Base-by-base conservation (phyloP, 352 stramenopile genomes). In the Phytophthora pluvialis region DNA sequence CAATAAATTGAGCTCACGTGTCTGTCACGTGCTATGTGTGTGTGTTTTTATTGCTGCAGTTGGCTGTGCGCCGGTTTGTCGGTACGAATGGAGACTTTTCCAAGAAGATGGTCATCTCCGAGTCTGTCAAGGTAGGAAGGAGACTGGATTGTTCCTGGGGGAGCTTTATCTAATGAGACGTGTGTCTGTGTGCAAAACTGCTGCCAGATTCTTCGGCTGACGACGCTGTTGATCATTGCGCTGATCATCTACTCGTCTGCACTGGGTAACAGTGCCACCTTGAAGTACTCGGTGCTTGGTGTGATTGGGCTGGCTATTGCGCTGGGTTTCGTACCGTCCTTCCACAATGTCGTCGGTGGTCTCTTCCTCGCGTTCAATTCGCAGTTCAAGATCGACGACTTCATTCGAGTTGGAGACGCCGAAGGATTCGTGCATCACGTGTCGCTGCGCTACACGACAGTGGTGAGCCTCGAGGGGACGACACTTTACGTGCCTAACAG, bases 331-430 rank as follows among this genome's bases (percentile, higher is more conserved):
- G 86, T 93, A 13, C 86, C 86, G 5, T 91, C 86, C 53, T 94
- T 91, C 52, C 88, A 96, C 74, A 96, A 95, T 45, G 88, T 94
- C 5, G 78, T 96, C 21, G 88, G 88, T 18, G 88, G 88, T 21
- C 73, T 96, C 49, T 94, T 93, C 50, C 68, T 96, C 33, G 88
- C 88, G n/a, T 94, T 96, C 73, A 96, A 96, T 67, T 86, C 84
- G 28, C 88, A 94, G 64, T 95, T 93, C 57, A 93, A 90, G 67
- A 89, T 96, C 47, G 88, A 93, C 47, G 84, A 96, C 52, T 96
- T 93, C 53, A 94, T 96, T 66, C 62, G 89, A 47, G 84, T 95
- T 25, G 83, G 83, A 44, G 70, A 88, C 39, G 80, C 84, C 11
- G 76, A 88, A 43, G 88, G 88, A 7, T 91, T 94, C 49, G 86